phyloP scores from a whole-genome alignment of 768 basidiomycete genomes.

The Tubosaeta brunneosetosa region DNA sequence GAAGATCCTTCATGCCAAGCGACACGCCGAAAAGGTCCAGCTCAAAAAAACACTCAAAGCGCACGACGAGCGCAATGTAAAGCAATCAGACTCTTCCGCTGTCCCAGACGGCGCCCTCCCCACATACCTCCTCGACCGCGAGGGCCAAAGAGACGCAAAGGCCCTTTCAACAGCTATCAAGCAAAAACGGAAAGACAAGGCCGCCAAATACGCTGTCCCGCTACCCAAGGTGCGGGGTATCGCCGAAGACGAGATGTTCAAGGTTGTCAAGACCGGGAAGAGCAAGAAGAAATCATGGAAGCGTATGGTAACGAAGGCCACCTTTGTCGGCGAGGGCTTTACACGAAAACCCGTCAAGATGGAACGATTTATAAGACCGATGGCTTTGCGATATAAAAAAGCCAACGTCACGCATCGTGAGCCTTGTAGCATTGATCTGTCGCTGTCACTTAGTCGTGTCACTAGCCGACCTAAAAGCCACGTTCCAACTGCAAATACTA shows the following conservation, averaged over 20 bases:
- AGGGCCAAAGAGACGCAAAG: slow-evolving; percentile 98
- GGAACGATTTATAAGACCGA: slow-evolving; percentile 96
- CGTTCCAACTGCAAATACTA: slow-evolving; percentile 96
- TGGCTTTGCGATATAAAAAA: slow-evolving; percentile 96
- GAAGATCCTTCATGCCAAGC: slow-evolving; percentile 94
- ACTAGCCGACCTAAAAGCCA: slow-evolving; percentile 92
- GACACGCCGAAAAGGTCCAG: slow-evolving; percentile 96
- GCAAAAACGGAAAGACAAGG: slow-evolving; percentile 98
- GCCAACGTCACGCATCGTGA: slow-evolving; percentile 98
- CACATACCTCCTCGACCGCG: slow-evolving; percentile 92
- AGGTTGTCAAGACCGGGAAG: slow-evolving; percentile 97
- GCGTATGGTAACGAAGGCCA: slow-evolving; percentile 98
- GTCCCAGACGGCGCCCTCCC: slow-evolving; percentile 90
- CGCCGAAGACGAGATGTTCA: slow-evolving; percentile 99
- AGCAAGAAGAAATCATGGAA: slow-evolving; percentile 97
- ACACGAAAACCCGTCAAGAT: slow-evolving; percentile 98
- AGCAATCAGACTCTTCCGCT: slow-evolving; percentile 80
- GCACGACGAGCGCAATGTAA: slow-evolving; percentile 98
- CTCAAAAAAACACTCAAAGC: slow-evolving; percentile 99
- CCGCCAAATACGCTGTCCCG: slow-evolving; percentile 95
- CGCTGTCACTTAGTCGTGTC: not conserved
- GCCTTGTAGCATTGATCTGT: slow-evolving; percentile 18
- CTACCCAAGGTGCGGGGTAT: slow-evolving; percentile 96
- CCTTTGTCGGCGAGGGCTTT: slow-evolving; percentile 97
- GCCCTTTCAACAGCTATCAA: slow-evolving; percentile 94